phyloP scores from a whole-genome alignment of 2,329 filamentous ascomycete species.

The Shiraia bambusicola region DNA sequence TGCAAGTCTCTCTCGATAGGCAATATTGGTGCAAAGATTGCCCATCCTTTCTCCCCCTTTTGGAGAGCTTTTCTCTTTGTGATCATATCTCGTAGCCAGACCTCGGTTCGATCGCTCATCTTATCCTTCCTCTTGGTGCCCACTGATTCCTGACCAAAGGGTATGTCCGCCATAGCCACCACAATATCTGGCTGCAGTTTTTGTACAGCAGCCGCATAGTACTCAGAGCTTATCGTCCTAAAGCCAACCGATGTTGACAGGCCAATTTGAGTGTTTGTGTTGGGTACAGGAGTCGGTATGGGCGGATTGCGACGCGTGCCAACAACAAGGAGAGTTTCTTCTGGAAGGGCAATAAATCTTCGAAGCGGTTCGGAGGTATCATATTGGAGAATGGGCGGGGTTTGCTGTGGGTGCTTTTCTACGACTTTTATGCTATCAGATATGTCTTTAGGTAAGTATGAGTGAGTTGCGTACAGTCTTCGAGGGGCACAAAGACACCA shows the following conservation, averaged over 20 bases:
- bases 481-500: constrained; percentile 78
- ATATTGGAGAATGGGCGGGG: constrained; percentile 56
- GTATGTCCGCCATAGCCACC: constrained; percentile 73
- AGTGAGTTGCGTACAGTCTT: constrained; percentile 77
- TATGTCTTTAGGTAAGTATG: constrained; percentile 5
- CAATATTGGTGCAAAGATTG: constrained; percentile 65
- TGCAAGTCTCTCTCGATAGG: constrained; percentile 76
- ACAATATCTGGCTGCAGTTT: constrained; percentile 77
- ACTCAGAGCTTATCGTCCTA: constrained; percentile 64
- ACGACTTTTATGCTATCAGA: constrained; percentile 58
- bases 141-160: constrained; percentile 58
- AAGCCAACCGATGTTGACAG: constrained; percentile 89
- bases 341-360: constrained; percentile 72
- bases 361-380: constrained; percentile 60
- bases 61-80: constrained; percentile 42
- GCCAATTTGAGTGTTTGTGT: constrained; percentile 70
- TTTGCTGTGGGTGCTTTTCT: constrained; percentile 56
- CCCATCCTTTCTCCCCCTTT: constrained; percentile 27
- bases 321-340: constrained; percentile 67
- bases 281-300: constrained; percentile 67
- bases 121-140: constrained; percentile 73
- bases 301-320: constrained; percentile 77
- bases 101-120: constrained; percentile 83
- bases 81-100: constrained; percentile 74
- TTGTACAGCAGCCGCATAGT: constrained; percentile 68